Conservation (phyloP, 495 filamentous ascomycete genomes). For the Talaromyces ruber region DNA sequence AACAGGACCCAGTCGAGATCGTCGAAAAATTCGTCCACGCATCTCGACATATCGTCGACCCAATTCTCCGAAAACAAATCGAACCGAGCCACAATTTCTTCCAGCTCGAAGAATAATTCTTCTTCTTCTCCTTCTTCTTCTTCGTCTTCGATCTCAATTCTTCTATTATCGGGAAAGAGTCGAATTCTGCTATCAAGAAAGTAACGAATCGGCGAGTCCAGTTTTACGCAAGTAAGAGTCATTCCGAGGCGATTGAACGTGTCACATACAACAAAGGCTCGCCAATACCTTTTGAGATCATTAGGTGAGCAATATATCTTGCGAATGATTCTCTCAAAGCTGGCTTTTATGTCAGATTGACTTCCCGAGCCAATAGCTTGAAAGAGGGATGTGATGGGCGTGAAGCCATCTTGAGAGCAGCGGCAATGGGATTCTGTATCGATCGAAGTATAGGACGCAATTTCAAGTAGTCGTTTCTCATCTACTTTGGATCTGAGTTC, state of each 20-base stretch:
- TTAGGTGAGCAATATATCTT: neutral
- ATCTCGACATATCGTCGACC: neutral
- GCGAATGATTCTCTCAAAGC: neutral
- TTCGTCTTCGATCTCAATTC: neutral
- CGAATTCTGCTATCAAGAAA: no score
- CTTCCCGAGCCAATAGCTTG: neutral
- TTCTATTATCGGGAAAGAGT: neutral
- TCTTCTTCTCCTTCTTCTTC: neutral
- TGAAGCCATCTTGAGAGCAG: neutral
- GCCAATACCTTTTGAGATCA: neutral
- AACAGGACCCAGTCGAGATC: neutral
- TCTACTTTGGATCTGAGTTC: no score
- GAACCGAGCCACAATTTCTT: neutral
- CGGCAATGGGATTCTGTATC: neutral
- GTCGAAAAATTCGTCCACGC: neutral
- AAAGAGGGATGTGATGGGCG: neutral
- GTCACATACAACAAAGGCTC: neutral
- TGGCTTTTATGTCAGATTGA: neutral
- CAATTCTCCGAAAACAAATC: neutral
- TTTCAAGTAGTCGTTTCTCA: neutral
- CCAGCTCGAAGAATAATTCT: neutral
- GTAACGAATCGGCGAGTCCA: no score
- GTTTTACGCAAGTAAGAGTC: neutral
- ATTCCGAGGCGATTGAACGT: neutral
- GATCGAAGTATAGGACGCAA: neutral